Percentiles rank a stretch among this genome's conserved stretches.
Conservation (phyloP, 2,329 filamentous ascomycete genomes). For the Arthroderma sp. region DNA sequence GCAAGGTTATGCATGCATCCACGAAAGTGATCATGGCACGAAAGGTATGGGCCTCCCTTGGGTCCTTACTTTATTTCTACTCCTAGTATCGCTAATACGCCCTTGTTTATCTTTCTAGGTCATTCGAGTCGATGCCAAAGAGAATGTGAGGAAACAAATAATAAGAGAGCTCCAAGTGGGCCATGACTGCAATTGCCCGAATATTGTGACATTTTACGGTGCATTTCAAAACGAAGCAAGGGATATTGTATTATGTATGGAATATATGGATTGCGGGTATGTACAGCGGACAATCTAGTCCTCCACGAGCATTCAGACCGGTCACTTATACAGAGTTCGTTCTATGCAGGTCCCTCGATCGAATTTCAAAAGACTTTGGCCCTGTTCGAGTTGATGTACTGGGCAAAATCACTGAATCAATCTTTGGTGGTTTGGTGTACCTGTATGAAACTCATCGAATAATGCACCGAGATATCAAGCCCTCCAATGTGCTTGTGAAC, state of each 20-base stretch:
- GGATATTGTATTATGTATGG: slow-evolving; percentile 99
- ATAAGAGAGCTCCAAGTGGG: slow-evolving; percentile 96
- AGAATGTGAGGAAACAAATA: slow-evolving; percentile 91
- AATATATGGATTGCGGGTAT: slow-evolving; percentile 98
- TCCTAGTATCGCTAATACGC: background rate
- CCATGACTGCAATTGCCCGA: slow-evolving; percentile 91
- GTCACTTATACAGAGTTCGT: slow-evolving; percentile 10
- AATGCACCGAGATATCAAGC: slow-evolving; percentile 98
- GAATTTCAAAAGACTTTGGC: slow-evolving; percentile 86
- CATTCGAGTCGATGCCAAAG: slow-evolving; percentile 96
- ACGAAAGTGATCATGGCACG: slow-evolving; percentile 95
- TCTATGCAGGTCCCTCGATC: slow-evolving; percentile 63
- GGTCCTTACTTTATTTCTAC: background rate
- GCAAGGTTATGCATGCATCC: slow-evolving; percentile 89
- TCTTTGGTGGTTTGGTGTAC: slow-evolving; percentile 84
- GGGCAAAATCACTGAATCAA: slow-evolving; percentile 93
- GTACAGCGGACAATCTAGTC: slow-evolving; percentile 23
- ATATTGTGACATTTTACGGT: slow-evolving; percentile 96
- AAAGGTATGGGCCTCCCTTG: slow-evolving; percentile 52
- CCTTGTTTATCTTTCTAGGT: slow-evolving; percentile 44
- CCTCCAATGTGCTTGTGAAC: slow-evolving; percentile 93
- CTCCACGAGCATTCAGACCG: slow-evolving; percentile 2
- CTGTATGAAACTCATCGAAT: slow-evolving; percentile 93
- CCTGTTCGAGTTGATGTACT: slow-evolving; percentile 91
- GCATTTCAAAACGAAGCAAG: slow-evolving; percentile 93